Evolutionary conservation across 2,329 filamentous ascomycete genomes (phyloP).

Genomic region (Fusarium chuoi): DNA sequence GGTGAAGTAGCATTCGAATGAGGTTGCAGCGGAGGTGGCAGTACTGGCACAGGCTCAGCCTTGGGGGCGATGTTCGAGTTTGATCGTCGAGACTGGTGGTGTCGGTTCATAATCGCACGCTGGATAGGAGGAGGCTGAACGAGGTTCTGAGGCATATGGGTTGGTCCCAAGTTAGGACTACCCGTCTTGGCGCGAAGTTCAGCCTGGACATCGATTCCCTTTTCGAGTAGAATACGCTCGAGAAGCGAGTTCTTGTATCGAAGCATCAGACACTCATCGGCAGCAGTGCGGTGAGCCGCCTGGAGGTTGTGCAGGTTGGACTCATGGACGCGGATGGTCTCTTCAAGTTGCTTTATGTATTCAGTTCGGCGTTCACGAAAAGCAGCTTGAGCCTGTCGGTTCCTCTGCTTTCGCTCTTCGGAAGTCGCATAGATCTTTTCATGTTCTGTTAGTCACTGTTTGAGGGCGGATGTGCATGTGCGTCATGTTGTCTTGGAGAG

Average conservation of each 20-base stretch:
- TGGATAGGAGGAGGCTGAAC: conserved; percentile 82
- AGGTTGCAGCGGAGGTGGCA: conserved; percentile 58
- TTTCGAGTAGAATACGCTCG: conserved; percentile 94
- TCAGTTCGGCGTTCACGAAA: conserved; percentile 97
- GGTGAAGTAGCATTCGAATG: conserved; percentile 71
- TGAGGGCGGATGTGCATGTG: neutral
- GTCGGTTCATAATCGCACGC: conserved; percentile 82
- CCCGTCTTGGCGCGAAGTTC: conserved; percentile 93
- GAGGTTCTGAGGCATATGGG: conserved; percentile 72
- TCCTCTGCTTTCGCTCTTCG: conserved; percentile 97
- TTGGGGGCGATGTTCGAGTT: conserved; percentile 81
- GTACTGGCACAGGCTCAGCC: conserved; percentile 64
- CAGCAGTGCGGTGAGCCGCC: conserved; percentile 91
- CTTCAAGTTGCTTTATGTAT: conserved; percentile 99
- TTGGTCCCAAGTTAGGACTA: conserved; percentile 81
- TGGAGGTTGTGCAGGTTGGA: conserved; percentile 92
- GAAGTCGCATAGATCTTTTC: conserved; percentile 95
- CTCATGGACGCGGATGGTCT: conserved; percentile 96
- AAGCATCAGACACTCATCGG: conserved; percentile 97
- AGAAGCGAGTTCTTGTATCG: conserved; percentile 98
- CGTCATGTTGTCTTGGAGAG: conserved; percentile 16
- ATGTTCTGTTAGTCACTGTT: conserved; percentile 31
- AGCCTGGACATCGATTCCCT: conserved; percentile 97
- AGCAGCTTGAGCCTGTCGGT: conserved; percentile 95
- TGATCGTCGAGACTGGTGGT: conserved; percentile 78